Evolutionary conservation across 768 basidiomycete species (phyloP), one percentile per base, ranked within the genome.

Genomic region (Podaxis mareebaensis): DNA sequence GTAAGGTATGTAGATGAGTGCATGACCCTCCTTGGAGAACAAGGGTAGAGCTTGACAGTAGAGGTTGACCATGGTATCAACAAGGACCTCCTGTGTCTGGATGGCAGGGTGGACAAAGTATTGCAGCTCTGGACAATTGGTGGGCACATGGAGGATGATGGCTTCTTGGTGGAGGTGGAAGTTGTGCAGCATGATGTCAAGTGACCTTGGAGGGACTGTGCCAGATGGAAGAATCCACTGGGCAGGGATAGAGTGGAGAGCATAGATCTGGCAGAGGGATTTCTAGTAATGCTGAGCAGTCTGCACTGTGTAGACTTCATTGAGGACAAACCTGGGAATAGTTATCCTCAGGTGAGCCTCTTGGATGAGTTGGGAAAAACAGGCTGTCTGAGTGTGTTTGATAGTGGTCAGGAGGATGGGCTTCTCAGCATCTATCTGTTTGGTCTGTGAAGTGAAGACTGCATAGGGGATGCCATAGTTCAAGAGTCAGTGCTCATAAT

Each of bases 241-340:
- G 0, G 60, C 39, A 0, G 65, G 17, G 1, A 69, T 52, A 0
- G 33, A 46, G 0, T 70, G 66, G 1, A 73, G 60, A 3, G 63
- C 40, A 2, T 46, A 65, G 46, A 69, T 53, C 44, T 61, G 33
- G 2, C 30, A 0, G 8, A 73, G 52, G 0, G 66, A 8, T 0
- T 36, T 28, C 0, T 72, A 66, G 39, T 68, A 75, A 7, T 48
- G 28, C 0, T 56, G 44, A 11, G 64, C 51, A 0, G 58, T 61
- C 3, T 69, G 3, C 0, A 67, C 67, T 1, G 70, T 64, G 20
- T 73, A 70, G 0, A 67, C 68, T 30, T 76, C 72, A 17, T 77
- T 72, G 1, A 75, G 36, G 0, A 75, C 51, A 0, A 60, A 40
- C 0, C 69, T 64, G 0, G 64, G 39, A 0, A 76, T 48, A 0